phyloP scores from a whole-genome alignment of 2,329 filamentous ascomycete genomes.

The Cadophora gregata region DNA sequence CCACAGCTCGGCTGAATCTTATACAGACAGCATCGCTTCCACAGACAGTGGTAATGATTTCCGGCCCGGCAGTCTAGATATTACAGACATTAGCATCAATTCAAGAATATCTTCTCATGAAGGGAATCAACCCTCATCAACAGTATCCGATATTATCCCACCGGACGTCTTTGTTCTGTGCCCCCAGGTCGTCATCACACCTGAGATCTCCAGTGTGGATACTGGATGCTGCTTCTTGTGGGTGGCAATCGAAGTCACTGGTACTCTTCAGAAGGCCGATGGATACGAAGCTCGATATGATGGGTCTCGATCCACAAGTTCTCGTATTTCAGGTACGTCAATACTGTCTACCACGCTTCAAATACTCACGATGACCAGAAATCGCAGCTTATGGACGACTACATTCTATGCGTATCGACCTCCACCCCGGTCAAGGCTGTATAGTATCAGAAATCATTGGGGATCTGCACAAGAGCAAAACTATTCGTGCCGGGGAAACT shows the following conservation, averaged over 20 bases:
- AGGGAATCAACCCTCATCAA: slow-evolving; percentile 6
- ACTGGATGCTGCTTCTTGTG: slow-evolving; percentile 43
- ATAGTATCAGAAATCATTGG: slow-evolving; percentile 40
- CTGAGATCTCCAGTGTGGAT: slow-evolving; percentile 42
- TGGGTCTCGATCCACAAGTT: slow-evolving; percentile 3
- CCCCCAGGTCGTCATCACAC: slow-evolving; percentile 43
- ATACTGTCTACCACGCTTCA: not conserved
- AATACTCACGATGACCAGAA: slow-evolving; percentile 24
- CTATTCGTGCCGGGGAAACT: slow-evolving; percentile 37
- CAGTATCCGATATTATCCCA: slow-evolving; percentile 8
- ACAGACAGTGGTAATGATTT: slow-evolving; percentile 20
- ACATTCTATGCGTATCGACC: slow-evolving; percentile 41
- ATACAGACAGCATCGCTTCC: slow-evolving; percentile 18
- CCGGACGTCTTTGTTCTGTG: slow-evolving; percentile 34
- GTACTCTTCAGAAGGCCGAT: slow-evolving; percentile 37
- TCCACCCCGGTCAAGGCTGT: slow-evolving; percentile 37
- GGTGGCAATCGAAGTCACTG: slow-evolving; percentile 46
- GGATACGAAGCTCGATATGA: slow-evolving; percentile 17
- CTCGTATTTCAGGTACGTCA: slow-evolving; percentile 19
- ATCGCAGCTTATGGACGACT: slow-evolving; percentile 36
- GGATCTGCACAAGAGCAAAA: slow-evolving; percentile 37
- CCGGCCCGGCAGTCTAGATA: slow-evolving; percentile 29
- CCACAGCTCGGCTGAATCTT: slow-evolving; percentile 23
- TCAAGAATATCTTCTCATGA: slow-evolving; percentile 31
- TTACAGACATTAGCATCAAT: slow-evolving; percentile 32